phyloP scores from a whole-genome alignment of 2,329 filamentous ascomycete genomes.

The Podosphaera fusca region DNA sequence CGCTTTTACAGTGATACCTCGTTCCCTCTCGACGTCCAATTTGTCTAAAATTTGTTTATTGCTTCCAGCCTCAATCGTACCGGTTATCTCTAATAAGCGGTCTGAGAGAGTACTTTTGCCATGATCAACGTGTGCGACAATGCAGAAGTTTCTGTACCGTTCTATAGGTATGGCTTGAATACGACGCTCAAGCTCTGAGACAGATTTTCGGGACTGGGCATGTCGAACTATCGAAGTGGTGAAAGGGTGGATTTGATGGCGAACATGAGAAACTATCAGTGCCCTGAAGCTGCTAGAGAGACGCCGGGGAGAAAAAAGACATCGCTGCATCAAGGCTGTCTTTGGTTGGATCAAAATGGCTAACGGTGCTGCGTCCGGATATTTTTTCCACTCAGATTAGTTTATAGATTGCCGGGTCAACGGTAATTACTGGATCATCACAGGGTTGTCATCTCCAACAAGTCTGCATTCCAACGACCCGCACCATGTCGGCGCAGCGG shows the following conservation, averaged over 20 bases:
- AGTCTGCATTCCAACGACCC: background rate
- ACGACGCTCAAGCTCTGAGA: slow-evolving; percentile 26
- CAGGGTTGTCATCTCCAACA: background rate
- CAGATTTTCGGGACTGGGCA: slow-evolving; percentile 14
- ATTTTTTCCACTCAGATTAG: too few species aligned
- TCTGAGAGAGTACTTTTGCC: slow-evolving; percentile 93
- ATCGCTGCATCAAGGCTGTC: slow-evolving; percentile 16
- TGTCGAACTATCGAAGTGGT: slow-evolving; percentile 12
- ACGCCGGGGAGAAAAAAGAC: slow-evolving; percentile 14
- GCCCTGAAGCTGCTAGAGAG: slow-evolving; percentile 14
- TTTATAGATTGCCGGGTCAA: background rate
- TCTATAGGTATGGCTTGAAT: slow-evolving; percentile 58
- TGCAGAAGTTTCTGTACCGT: slow-evolving; percentile 85
- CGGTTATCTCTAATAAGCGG: slow-evolving; percentile 75
- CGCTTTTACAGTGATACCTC: slow-evolving; percentile 95
- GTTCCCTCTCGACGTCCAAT: slow-evolving; percentile 83
- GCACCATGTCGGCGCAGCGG: slow-evolving; percentile 12
- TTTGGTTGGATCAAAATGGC: background rate
- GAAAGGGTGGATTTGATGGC: slow-evolving; percentile 9
- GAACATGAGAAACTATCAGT: slow-evolving; percentile 9
- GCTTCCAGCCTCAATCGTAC: slow-evolving; percentile 63
- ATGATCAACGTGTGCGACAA: slow-evolving; percentile 96
- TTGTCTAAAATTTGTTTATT: slow-evolving; percentile 97
- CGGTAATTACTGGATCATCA: background rate
- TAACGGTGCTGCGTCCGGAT: too few species aligned